Conservation (phyloP, 2,329 filamentous ascomycete genomes). For the Stagonosporopsis vannaccii region DNA sequence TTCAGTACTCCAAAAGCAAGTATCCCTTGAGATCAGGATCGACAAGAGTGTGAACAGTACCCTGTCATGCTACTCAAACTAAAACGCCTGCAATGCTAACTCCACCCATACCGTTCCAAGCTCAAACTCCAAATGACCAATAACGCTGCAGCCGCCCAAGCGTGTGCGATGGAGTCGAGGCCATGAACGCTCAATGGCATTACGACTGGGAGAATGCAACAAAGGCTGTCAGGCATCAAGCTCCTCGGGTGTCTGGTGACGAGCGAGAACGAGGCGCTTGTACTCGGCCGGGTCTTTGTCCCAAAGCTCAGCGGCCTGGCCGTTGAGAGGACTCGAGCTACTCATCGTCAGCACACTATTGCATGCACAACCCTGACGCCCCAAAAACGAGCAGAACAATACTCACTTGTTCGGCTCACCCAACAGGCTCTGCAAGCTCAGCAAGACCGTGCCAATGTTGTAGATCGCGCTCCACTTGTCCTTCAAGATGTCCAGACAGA, state of each 20-base stretch:
- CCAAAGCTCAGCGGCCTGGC: constrained; percentile 95
- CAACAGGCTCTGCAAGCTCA: constrained; percentile 93
- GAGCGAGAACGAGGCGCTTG: constrained; percentile 74
- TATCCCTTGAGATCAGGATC: neutral
- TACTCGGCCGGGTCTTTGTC: constrained; percentile 87
- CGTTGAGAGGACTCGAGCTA: constrained; percentile 92
- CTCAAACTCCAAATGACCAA: constrained; percentile 3
- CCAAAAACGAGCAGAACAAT: neutral
- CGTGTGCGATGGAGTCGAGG: neutral
- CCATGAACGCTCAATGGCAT: neutral
- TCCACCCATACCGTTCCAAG: neutral
- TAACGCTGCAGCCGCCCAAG: neutral
- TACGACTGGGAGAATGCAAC: neutral
- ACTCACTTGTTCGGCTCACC: constrained; percentile 98
- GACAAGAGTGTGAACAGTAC: constrained; percentile 1
- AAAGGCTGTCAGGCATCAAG: constrained; percentile 34
- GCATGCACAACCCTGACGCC: neutral
- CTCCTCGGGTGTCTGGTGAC: constrained; percentile 63
- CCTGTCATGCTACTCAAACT: neutral
- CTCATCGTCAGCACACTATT: constrained; percentile 14
- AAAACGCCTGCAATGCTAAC: constrained; percentile 20
- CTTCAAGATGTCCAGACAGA: constrained; percentile 97
- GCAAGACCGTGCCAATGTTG: constrained; percentile 90
- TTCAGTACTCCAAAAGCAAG: constrained; percentile 16
- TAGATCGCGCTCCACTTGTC: constrained; percentile 99